These are phyloP conservation scores for Alternaria sp. DNA, from an alignment of 2,329 filamentous ascomycete species.

Conservation along the genomic window DNA sequence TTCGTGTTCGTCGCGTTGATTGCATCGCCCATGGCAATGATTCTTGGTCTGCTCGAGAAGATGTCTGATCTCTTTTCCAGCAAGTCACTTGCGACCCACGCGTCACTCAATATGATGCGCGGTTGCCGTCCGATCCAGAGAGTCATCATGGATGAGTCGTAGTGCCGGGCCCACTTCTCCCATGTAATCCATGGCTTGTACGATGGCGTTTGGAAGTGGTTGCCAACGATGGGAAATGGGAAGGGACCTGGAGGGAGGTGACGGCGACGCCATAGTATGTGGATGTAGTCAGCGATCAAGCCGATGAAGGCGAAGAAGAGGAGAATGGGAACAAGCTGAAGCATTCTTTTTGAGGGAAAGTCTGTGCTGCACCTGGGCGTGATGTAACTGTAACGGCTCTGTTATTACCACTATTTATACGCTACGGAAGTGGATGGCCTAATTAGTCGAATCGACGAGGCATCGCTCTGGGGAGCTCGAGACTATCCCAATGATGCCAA, in stretches of 20 bases:
- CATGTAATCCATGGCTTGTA: background rate
- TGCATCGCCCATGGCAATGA: background rate
- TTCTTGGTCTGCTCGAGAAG: background rate
- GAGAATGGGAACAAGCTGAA: fast-evolving
- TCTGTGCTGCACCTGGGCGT: too few relatives aligned
- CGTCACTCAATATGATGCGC: background rate
- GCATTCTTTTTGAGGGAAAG: fast-evolving
- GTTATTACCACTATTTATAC: background rate
- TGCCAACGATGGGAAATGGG: background rate
- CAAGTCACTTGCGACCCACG: background rate
- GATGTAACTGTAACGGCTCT: too few relatives aligned
- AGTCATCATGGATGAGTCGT: background rate
- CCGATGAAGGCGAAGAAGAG: fast-evolving
- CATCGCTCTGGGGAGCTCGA: background rate
- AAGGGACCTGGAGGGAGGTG: background rate
- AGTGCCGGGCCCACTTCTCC: background rate
- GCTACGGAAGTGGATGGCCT: too few relatives aligned
- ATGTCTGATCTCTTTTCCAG: background rate
- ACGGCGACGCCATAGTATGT: background rate
- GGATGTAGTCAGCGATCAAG: background rate
- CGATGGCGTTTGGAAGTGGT: background rate
- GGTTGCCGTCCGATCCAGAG: background rate
- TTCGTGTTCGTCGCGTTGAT: background rate
- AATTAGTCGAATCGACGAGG: background rate
- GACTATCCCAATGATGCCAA: background rate